Base-by-base conservation (phyloP, 352 stramenopile genomes). In the Phytopythium vexans region DNA sequence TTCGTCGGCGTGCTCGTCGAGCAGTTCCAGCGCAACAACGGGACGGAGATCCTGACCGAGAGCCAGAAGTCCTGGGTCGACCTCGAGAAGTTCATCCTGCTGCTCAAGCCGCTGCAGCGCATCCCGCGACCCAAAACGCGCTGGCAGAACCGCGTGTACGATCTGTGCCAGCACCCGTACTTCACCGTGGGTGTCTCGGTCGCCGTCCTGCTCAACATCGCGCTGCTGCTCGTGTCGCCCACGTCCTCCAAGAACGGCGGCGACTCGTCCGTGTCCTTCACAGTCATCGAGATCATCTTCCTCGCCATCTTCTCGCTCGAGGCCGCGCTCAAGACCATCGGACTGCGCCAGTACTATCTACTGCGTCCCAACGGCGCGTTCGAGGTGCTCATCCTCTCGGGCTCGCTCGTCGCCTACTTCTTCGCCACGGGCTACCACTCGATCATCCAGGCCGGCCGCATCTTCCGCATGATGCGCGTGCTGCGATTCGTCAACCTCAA, bases 11-110 rank as follows among this genome's bases (percentile, higher is more conserved):
- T 92, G 15, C 71, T 92, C 9, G 82, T 89, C 8, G 82, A 92
- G 60, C 78, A 92, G 48, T 92, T 92, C 64, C 82, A 92, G 48
- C 82, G 82, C 38, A 92, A 92, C 58, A 88, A 89, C 44, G 82
- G 82, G 52, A 92, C 82, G 10, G 72, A 89, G 65, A 88, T 88
- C 39, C 66, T 92, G 8, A 92, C 82, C 0, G 78, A 89, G 55
- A 82, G 58, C 40, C 82, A 92, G 49, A 89, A 89, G 51, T 80
- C 73, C 6, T 92, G 82, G 78, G 82, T 92, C 34, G 82, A 92
- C 41, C 62, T 92, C 4, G 82, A 92, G 49, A 88, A 88, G 54
- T 89, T 89, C 48, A 73, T 92, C 16, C 55, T 92, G 50, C 56
- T 89, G 10, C 77, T 92, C 36, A 74, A 86, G 52, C 78, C 78